A percentile compares a stretch with the other conserved stretches of the same genome.
These are phyloP conservation scores for Pinus tabuliformis DNA, from an alignment of 75 land plant genomes.

Conservation along the genomic window DNA sequence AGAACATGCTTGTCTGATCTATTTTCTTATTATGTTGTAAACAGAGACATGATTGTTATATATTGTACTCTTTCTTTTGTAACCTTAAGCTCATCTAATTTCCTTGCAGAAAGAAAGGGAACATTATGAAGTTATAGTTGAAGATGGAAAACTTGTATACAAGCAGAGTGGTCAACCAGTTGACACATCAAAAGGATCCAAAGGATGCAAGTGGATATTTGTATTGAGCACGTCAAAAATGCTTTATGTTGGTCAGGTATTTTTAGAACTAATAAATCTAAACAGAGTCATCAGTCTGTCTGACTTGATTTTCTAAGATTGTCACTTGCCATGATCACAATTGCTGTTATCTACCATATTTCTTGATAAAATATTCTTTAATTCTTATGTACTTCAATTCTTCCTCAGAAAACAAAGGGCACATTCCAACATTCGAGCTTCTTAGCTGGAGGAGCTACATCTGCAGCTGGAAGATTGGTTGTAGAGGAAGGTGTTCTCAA, in stretches of 20 bases:
- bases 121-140: constrained; percentile 45
- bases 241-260: constrained; percentile 79
- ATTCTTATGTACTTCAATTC: neutral
- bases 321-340: neutral
- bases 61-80: neutral
- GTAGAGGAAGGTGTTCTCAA: constrained; percentile 69
- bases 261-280: neutral
- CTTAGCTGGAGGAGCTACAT: constrained; percentile 86
- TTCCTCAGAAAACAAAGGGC: constrained; percentile 74
- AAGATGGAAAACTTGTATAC: constrained; percentile 44
- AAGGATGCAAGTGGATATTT: constrained; percentile 56
- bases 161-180: constrained; percentile 25
- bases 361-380: neutral
- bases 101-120: constrained; percentile 54
- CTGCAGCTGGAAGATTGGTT: constrained; percentile 85
- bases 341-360: neutral
- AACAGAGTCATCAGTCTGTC: neutral
- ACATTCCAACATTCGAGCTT: constrained; percentile 94
- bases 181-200: constrained; percentile 31
- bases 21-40: neutral
- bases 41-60: neutral
- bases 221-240: constrained; percentile 77
- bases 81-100: neutral
- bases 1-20: neutral
- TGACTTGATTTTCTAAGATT: neutral